phyloP scores from a whole-genome alignment of 352 stramenopile species.

The Poterioochromonas sp. region DNA sequence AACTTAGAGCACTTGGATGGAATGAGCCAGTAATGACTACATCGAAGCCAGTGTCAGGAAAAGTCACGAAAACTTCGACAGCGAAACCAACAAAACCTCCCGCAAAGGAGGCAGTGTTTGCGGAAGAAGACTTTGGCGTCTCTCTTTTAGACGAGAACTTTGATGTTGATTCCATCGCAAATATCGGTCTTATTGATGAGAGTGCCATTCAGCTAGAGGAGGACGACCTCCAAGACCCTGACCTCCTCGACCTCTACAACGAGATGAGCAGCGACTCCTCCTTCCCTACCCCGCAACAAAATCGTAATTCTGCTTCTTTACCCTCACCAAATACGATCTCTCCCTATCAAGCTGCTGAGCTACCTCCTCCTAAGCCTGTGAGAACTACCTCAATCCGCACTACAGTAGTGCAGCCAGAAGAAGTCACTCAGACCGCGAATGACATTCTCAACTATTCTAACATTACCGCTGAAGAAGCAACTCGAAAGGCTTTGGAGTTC shows the following conservation, averaged over 20 bases:
- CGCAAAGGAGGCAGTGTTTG: not conserved
- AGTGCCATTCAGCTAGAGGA: not conserved
- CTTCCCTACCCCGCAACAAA: no score
- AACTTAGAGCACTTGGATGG: no score
- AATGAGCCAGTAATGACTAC: no score
- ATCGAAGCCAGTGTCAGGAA: not conserved
- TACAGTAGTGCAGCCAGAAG: not conserved
- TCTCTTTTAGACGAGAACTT: not conserved
- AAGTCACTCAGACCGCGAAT: not conserved
- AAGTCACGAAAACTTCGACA: not conserved
- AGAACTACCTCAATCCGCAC: no score
- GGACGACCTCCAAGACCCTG: not conserved
- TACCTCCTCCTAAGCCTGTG: not conserved
- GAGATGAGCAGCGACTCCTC: no score
- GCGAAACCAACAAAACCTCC: not conserved
- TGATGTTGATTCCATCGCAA: not conserved
- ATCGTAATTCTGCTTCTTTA: not conserved
- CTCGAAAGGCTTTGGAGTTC: not conserved
- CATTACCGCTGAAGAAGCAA: not conserved
- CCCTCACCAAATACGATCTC: not conserved
- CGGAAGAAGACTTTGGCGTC: not conserved
- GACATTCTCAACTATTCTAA: not conserved
- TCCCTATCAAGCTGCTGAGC: not conserved
- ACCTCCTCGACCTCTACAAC: not conserved
- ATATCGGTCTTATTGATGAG: not conserved